Percentiles rank a stretch among this genome's conserved stretches.
These are phyloP conservation scores for Sphaerulina musiva DNA, from an alignment of 2,329 filamentous ascomycete genomes.

Conservation along the genomic window DNA sequence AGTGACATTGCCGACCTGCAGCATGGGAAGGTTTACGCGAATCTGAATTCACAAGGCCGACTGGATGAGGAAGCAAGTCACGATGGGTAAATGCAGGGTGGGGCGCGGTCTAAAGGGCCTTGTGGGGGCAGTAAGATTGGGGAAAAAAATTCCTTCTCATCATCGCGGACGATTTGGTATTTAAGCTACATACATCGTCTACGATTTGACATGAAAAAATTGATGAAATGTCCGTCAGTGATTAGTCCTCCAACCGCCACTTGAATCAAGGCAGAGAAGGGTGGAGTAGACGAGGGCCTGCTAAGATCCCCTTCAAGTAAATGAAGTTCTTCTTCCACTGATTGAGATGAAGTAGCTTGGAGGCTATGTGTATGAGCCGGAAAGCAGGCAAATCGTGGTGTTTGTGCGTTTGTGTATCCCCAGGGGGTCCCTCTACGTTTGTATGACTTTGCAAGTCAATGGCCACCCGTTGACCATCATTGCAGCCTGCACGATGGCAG, in stretches of 20 bases:
- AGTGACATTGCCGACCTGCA: too few relatives aligned
- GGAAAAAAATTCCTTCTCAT: not conserved
- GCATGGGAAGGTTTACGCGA: too few relatives aligned
- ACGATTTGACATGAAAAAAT: slow-evolving; percentile 6
- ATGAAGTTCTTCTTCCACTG: slow-evolving; percentile 43
- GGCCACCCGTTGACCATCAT: not conserved
- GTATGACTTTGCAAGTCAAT: not conserved
- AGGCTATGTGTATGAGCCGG: slow-evolving; percentile 41
- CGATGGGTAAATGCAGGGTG: too few relatives aligned
- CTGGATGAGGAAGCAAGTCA: too few relatives aligned
- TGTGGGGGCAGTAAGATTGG: too few relatives aligned
- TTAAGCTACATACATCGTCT: not conserved
- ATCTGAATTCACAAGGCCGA: too few relatives aligned
- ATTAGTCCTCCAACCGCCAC: slow-evolving; percentile 43
- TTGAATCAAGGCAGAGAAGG: slow-evolving; percentile 38
- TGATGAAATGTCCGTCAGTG: slow-evolving; percentile 41
- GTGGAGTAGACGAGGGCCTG: slow-evolving; percentile 50
- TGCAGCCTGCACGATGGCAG: not conserved
- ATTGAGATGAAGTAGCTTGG: slow-evolving; percentile 44
- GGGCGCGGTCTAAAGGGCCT: too few relatives aligned
- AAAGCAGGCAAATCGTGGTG: slow-evolving; percentile 48
- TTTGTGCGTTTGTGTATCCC: slow-evolving; percentile 32
- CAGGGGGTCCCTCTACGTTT: not conserved
- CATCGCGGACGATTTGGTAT: not conserved
- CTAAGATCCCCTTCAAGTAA: slow-evolving; percentile 39